Evolutionary conservation across 805 yeast species (phyloP).

Genomic region (Jamesozyma jinghongensis): DNA sequence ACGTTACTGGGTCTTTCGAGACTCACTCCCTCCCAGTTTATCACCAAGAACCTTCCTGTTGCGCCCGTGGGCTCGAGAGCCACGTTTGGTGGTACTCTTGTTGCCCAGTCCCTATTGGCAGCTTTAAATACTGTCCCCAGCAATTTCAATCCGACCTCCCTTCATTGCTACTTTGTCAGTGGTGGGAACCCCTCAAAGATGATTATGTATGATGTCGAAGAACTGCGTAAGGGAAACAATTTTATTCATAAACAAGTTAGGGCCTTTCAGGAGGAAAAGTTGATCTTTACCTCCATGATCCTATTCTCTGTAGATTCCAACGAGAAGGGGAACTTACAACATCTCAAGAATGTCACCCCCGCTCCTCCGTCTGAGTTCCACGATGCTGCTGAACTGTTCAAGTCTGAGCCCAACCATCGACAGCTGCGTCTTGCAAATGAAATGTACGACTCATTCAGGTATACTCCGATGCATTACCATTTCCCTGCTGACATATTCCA

Average conservation of each 20-base stretch:
- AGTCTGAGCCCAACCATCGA: no score
- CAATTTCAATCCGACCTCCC: constrained; percentile 45
- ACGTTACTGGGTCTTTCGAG: constrained; percentile 16
- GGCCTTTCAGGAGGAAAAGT: constrained; percentile 44
- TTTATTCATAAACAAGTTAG: constrained; percentile 45
- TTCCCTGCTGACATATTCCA: constrained; percentile 32
- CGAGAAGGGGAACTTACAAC: constrained; percentile 10
- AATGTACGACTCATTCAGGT: constrained; percentile 29
- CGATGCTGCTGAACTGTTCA: constrained; percentile 16
- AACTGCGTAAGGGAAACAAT: constrained; percentile 44
- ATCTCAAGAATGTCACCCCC: constrained; percentile 13
- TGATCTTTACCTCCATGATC: constrained; percentile 45
- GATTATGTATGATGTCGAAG: constrained; percentile 45
- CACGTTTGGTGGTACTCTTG: constrained; percentile 61
- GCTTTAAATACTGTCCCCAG: constrained; percentile 44
- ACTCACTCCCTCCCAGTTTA: constrained; percentile 15
- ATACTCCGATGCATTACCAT: constrained; percentile 28
- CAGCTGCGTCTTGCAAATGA: no score
- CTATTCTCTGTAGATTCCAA: constrained; percentile 31
- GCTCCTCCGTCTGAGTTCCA: constrained; percentile 18
- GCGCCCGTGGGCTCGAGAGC: constrained; percentile 52
- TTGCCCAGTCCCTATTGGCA: constrained; percentile 57
- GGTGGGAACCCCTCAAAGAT: constrained; percentile 42
- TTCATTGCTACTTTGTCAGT: constrained; percentile 52
- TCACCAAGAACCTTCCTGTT: constrained; percentile 16